Base-by-base conservation (phyloP, 345 rosid genomes). In the Turritis glabra region DNA sequence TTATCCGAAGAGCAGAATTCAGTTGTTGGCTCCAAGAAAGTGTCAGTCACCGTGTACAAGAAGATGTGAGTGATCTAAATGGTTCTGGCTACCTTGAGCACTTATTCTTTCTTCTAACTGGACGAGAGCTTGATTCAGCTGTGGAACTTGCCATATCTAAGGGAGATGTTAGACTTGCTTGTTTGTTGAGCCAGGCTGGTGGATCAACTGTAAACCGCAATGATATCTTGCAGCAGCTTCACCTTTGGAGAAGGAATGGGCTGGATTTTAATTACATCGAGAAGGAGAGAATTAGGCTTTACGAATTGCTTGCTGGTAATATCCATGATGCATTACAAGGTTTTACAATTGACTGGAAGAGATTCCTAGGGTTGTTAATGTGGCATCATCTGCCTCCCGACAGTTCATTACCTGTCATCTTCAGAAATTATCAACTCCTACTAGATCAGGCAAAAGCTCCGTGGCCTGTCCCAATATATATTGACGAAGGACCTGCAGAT, bases 151-250 rank as follows among this genome's bases (percentile, higher is more conserved):
- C 99, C 72, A 79, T 88, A 79, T 89, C 93, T 46, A 86, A 62
- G 83, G 99, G 99, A 79, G 99, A 95, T 82, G 97, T 90, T 57
- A 87, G 98, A 69, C 79, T 90, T 79, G 98, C 97, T 79, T 92
- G 97, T 85, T 84, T 95, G 82, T 79, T 92, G 78, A 92, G 98
- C 77, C 97, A 95, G 80, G 96, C 97, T 73, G 97, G 97, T 74
- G 99, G 99, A 21, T 90, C 93, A 57, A 80, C 79, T 62, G 85
- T 85, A 60, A 90, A 84, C 76, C 99, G 91, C 67, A 75, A 84
- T 64, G 89, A 92, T 76, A 38, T 95, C 67, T 76, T 80, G 75
- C 81, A 62, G 30, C 99, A 92, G 75, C 97, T 95, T 85, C 83
- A 83, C 78, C 73, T 88, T 73, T 95, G 99, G 98, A 87, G 87